Base-by-base conservation (phyloP, 1,139 yeast species). In the Hansenula lynferdii region DNA sequence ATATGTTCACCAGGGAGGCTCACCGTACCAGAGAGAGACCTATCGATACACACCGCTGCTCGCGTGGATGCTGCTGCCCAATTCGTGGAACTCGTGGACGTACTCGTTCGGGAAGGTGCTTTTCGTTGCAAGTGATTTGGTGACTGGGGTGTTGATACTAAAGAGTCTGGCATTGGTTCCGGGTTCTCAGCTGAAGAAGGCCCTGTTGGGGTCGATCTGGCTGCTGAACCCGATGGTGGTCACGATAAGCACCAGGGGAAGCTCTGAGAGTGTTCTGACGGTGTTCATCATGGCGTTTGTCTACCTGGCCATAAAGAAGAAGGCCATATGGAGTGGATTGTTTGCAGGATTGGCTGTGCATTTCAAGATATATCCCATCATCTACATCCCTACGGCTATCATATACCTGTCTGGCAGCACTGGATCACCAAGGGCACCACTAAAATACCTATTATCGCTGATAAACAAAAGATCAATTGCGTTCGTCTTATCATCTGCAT, bases 141-240 rank as follows among this genome's bases (percentile, higher is more conserved):
- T 86, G 2, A 89, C 97, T 0, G 98, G 98, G 0, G 58, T 69
- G 35, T 59, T 90, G 37, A 77, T 87, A 31, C 54, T 75, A 37
- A 63, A 65, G 42, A 58, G 81, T 9, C 56, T 80, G 35, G 42
- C 46, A 36, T 32, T 49, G 48, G 35, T 44, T 38, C 56, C 62
- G 6, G 50, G 60, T 16, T 48, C 61, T 8, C 53, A 54, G 33
- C 42, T 50, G 9, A 64, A 64, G 35, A 65, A 69, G 16, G 49
- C 69, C 18, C 39, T 67, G 11, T 67, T 78, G 42, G 61, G 80
- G 25, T 64, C 83, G 1, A 65, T 89, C 5, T 92, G 98, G 98
- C 67, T 92, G 29, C 68, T 87, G 50, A 92, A 92, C 58, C 98
- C 98, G 11, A 85, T 92, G 94, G 98, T 90, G 0, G 78, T 85